These are phyloP conservation scores for Candida alai DNA, from an alignment of 805 yeast genomes.

Conservation along the genomic window DNA sequence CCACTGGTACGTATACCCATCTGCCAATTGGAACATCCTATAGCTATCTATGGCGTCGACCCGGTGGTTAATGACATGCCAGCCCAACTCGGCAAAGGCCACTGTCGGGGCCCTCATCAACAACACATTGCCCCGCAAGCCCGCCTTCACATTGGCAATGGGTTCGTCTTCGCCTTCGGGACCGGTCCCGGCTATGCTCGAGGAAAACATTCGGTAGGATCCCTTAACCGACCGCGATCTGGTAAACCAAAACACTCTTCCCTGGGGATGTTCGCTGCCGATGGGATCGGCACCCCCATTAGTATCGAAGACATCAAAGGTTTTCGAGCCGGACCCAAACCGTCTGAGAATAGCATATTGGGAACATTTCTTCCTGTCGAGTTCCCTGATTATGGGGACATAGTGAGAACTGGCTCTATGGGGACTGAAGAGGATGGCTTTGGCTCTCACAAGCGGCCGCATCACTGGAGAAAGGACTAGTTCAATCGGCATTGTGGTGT, in stretches of 20 bases:
- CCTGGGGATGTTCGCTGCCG: conserved; percentile 41
- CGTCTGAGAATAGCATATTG: conserved; percentile 50
- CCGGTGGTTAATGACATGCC: conserved; percentile 57
- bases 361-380: conserved; percentile 27
- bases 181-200: conserved; percentile 39
- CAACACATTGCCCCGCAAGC: conserved; percentile 55
- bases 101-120: conserved; percentile 48
- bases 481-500: conserved; percentile 53
- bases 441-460: conserved; percentile 57
- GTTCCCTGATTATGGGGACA: conserved; percentile 49
- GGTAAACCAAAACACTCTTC: conserved; percentile 49
- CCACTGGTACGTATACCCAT: conserved; percentile 64
- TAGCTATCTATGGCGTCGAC: conserved; percentile 62
- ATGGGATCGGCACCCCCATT: conserved; percentile 30
- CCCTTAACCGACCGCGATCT: conserved; percentile 68
- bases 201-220: conserved; percentile 54
- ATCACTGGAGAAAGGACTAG: conserved; percentile 53
- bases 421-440: conserved; percentile 50
- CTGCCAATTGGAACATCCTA: conserved; percentile 56
- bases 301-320: conserved; percentile 52
- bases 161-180: conserved; percentile 51
- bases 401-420: conserved; percentile 56
- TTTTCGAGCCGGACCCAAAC: conserved; percentile 60
- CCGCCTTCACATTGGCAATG: conserved; percentile 57
- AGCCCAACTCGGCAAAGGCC: conserved; percentile 55